A percentile compares a stretch with the other conserved stretches of the same genome.
phyloP scores from a whole-genome alignment of 306 rosid genomes.

The Dryas alaskensis region DNA sequence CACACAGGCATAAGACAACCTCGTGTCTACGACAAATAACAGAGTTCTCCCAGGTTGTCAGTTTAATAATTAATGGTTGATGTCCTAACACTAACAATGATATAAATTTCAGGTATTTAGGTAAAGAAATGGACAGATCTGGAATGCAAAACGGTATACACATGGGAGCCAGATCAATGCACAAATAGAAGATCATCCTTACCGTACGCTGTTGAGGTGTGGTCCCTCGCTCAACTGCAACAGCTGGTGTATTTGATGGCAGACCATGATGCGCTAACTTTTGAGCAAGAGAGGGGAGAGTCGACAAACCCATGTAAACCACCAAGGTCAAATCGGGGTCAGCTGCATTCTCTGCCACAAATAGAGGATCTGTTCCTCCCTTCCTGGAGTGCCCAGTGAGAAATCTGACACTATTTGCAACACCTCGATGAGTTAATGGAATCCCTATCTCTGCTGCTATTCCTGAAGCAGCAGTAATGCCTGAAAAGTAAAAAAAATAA shows the following conservation, averaged over 20 bases:
- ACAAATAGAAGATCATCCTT: slow-evolving; percentile 25
- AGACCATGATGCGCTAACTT: slow-evolving; percentile 83
- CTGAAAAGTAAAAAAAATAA: slow-evolving; percentile 36
- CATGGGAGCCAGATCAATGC: background rate
- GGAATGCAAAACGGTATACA: background rate
- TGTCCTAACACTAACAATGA: background rate
- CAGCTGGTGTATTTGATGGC: slow-evolving; percentile 76
- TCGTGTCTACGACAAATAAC: background rate
- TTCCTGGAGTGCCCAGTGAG: slow-evolving; percentile 92
- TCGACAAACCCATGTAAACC: slow-evolving; percentile 92
- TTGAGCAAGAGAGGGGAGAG: slow-evolving; percentile 81
- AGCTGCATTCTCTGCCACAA: slow-evolving; percentile 87
- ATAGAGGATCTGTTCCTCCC: slow-evolving; percentile 89
- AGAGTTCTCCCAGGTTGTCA: background rate
- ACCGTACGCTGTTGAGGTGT: slow-evolving; percentile 81
- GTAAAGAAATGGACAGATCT: background rate
- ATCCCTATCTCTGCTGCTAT: slow-evolving; percentile 86
- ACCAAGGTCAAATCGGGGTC: slow-evolving; percentile 87
- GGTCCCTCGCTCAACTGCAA: slow-evolving; percentile 92
- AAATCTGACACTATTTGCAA: slow-evolving; percentile 78
- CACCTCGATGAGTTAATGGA: slow-evolving; percentile 86
- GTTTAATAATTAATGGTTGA: background rate
- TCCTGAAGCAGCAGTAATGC: slow-evolving; percentile 96
- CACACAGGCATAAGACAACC: background rate
- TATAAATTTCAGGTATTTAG: background rate